A percentile compares a stretch with the other conserved stretches of the same genome.
Evolutionary conservation across 495 filamentous ascomycete genomes (phyloP).

Genomic region (Penicillium herquei): DNA sequence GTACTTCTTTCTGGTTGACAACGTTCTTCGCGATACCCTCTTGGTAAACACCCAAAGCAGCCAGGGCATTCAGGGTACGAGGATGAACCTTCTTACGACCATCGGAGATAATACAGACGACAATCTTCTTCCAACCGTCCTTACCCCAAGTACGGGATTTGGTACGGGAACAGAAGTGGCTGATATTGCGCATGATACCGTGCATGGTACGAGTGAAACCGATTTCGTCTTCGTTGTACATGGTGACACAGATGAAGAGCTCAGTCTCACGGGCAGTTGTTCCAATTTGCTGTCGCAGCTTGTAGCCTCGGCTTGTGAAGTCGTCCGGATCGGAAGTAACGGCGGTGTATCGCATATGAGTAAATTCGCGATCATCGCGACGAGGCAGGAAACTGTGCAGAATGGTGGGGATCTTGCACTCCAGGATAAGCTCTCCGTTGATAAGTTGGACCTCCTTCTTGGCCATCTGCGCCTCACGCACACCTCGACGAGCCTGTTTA

Average conservation of each 20-base stretch:
- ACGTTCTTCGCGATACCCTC: slow-evolving; percentile 98
- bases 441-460: slow-evolving; percentile 94
- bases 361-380: slow-evolving; percentile 92
- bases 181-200: slow-evolving; percentile 96
- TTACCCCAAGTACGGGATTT: slow-evolving; percentile 97
- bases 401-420: slow-evolving; percentile 99
- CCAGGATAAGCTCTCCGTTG: slow-evolving; percentile 95
- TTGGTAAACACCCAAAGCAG: slow-evolving; percentile 98
- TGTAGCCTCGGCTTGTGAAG: slow-evolving; percentile 83
- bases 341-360: slow-evolving; percentile 99
- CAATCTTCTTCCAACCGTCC: slow-evolving; percentile 98
- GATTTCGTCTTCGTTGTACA: slow-evolving; percentile 98
- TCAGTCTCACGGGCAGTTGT: slow-evolving; percentile 89
- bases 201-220: slow-evolving; percentile 98
- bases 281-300: slow-evolving; percentile 92
- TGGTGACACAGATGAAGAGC: slow-evolving; percentile 95
- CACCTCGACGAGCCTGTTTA: slow-evolving; percentile 80
- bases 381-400: slow-evolving; percentile 91
- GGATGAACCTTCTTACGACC: slow-evolving; percentile 93
- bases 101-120: slow-evolving; percentile 93
- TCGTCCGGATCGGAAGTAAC: slow-evolving; percentile 98
- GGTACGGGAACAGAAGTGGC: slow-evolving; percentile 88
- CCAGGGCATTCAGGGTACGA: slow-evolving; percentile 89
- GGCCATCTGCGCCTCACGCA: slow-evolving; percentile 79
- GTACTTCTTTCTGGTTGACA: slow-evolving; percentile 84